These are phyloP conservation scores for Botrytis medusae DNA, from an alignment of 2,329 filamentous ascomycete species.

Conservation along the genomic window DNA sequence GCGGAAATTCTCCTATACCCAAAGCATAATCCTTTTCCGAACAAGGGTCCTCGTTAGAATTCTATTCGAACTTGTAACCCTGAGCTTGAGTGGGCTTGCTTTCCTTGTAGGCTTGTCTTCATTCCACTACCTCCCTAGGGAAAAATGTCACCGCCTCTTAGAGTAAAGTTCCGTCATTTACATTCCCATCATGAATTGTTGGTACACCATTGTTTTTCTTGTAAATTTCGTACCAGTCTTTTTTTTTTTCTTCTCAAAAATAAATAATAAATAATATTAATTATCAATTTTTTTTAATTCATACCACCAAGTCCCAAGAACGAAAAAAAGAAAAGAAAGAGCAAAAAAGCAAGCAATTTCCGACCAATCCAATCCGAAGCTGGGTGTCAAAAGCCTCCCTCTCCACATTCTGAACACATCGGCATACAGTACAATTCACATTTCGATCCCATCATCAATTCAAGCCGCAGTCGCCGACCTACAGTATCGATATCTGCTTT, in stretches of 20 bases:
- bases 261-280: conserved; percentile 7
- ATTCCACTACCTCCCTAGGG: conserved; percentile 11
- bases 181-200: conserved; percentile 15
- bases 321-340: background rate
- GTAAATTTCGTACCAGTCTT: background rate
- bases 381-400: conserved; percentile 13
- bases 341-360: conserved; percentile 12
- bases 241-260: background rate
- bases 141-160: conserved; percentile 21
- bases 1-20: conserved; percentile 11
- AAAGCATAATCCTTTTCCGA: conserved; percentile 6
- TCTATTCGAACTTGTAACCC: conserved; percentile 10
- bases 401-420: conserved; percentile 19
- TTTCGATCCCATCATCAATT: conserved; percentile 15
- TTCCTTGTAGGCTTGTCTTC: conserved; percentile 1
- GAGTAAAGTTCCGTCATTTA: conserved; percentile 14
- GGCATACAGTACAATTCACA: conserved; percentile 19
- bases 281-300: background rate
- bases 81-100: conserved; percentile 13
- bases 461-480: conserved; percentile 20
- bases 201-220: background rate
- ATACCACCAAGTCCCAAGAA: background rate
- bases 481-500: conserved; percentile 9
- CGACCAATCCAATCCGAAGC: conserved; percentile 1
- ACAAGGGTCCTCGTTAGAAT: conserved; percentile 9